phyloP scores from a whole-genome alignment of 257 asterid genomes.

The Solanum appendiculatum region DNA sequence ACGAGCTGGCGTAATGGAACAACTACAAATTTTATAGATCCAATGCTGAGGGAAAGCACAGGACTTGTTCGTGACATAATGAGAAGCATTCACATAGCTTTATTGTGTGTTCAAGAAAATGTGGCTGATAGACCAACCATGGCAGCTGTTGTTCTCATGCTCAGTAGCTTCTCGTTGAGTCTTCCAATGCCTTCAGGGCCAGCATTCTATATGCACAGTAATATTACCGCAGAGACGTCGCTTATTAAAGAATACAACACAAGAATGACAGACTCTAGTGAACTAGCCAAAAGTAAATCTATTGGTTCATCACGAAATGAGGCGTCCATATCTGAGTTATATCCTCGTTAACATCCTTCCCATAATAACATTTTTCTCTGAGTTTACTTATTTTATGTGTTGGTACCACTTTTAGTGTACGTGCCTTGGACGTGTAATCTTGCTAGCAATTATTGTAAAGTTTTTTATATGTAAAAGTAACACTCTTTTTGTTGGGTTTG shows the following conservation, averaged over 20 bases:
- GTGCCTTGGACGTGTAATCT: no score
- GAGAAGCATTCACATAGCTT: slow-evolving; percentile 15
- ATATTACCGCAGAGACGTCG: neutral
- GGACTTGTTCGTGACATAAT: slow-evolving; percentile 1
- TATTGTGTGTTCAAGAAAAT: slow-evolving; percentile 25
- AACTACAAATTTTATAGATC: slow-evolving; percentile 6
- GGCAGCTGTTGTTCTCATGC: slow-evolving; percentile 23
- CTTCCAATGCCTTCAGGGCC: slow-evolving; percentile 14
- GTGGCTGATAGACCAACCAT: slow-evolving; percentile 17
- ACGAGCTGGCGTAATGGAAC: slow-evolving; percentile 9
- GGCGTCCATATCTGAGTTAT: neutral
- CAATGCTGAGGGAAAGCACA: neutral
- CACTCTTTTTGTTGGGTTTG: no score
- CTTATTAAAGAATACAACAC: neutral
- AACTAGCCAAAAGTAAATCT: neutral
- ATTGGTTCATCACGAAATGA: neutral
- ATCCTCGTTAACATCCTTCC: neutral
- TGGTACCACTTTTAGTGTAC: neutral
- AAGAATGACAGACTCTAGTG: neutral
- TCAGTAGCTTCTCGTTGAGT: slow-evolving; percentile 1
- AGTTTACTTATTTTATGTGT: neutral
- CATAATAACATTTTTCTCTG: neutral
- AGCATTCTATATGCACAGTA: neutral
- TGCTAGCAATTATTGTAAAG: neutral
- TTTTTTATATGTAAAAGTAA: neutral